Evolutionary conservation across 1,284 basidiomycete species (phyloP).

Genomic region (Cystobasidiaceae sp.): DNA sequence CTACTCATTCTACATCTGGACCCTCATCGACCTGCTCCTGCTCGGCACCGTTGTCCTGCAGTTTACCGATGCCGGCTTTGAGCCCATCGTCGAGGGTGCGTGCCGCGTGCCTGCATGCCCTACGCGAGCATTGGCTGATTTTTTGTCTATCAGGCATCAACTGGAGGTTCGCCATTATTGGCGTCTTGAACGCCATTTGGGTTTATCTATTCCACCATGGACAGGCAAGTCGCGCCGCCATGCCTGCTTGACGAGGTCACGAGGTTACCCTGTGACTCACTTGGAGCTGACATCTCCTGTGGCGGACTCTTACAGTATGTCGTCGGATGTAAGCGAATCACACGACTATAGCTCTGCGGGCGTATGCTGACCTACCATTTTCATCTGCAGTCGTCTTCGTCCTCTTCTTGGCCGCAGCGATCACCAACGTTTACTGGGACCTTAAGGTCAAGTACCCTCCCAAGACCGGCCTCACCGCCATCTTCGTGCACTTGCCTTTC

Average conservation of each 20-base stretch:
- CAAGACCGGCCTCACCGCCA: slow-evolving; percentile 36
- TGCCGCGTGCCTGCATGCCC: not conserved
- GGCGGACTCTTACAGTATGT: not conserved
- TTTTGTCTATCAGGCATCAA: slow-evolving; percentile 47
- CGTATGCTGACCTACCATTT: not conserved
- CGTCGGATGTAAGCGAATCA: slow-evolving; percentile 7
- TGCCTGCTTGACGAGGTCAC: too few species aligned
- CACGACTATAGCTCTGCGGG: not conserved
- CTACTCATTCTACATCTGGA: slow-evolving; percentile 35
- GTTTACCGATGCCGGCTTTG: slow-evolving; percentile 35
- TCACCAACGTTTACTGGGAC: slow-evolving; percentile 48
- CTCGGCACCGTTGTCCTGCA: slow-evolving; percentile 46
- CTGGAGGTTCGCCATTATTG: slow-evolving; percentile 48
- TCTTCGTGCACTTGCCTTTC: slow-evolving; percentile 49
- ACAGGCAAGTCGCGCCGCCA: slow-evolving; percentile 19
- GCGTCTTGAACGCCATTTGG: slow-evolving; percentile 43
- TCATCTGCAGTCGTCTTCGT: slow-evolving; percentile 47
- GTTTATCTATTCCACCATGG: slow-evolving; percentile 31
- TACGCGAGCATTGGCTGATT: not conserved
- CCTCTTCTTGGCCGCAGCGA: slow-evolving; percentile 46
- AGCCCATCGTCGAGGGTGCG: not conserved
- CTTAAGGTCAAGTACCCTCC: slow-evolving; percentile 44
- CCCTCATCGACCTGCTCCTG: slow-evolving; percentile 46
- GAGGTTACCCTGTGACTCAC: not conserved
- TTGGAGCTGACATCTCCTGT: slow-evolving; percentile 29